phyloP scores from a whole-genome alignment of 305 asterid species.

The Coffea humblotiana region DNA sequence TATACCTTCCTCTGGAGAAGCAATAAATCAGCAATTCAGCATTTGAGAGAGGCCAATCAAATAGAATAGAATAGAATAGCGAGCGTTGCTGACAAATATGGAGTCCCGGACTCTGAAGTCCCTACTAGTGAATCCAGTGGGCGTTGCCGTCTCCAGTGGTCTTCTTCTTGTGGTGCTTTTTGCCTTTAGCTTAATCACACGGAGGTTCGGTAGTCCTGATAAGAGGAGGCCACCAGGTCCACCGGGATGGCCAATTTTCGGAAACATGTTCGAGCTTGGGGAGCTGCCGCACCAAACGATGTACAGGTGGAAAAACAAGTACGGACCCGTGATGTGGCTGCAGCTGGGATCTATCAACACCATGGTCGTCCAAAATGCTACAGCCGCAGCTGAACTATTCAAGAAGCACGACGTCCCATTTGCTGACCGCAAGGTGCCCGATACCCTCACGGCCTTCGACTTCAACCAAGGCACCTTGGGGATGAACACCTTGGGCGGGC shows the following conservation, averaged over 20 bases:
- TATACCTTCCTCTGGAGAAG: background rate
- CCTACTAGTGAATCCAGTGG: background rate
- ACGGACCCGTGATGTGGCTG: conserved; percentile 41
- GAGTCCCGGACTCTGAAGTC: background rate
- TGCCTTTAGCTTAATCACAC: background rate
- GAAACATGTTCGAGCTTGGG: conserved; percentile 57
- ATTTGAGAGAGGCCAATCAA: background rate
- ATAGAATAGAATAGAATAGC: background rate
- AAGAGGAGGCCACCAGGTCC: conserved; percentile 55
- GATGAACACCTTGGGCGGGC: conserved; percentile 26
- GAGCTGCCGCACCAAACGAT: conserved; percentile 46
- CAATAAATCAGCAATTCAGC: background rate
- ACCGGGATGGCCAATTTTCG: conserved; percentile 51
- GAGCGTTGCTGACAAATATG: background rate
- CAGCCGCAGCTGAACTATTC: conserved; percentile 21
- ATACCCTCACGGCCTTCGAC: conserved; percentile 24
- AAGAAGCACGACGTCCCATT: conserved; percentile 32
- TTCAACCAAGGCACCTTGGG: conserved; percentile 27
- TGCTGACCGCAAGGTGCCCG: conserved; percentile 20
- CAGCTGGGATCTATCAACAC: conserved; percentile 23
- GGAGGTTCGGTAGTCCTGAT: background rate
- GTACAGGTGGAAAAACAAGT: conserved; percentile 29
- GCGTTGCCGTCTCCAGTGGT: conserved; percentile 6
- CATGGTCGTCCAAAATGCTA: conserved; percentile 26
- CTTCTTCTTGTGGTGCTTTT: conserved; percentile 8